These are phyloP conservation scores for Nakazawaea pomicola DNA, from an alignment of 805 yeast genomes.

Conservation along the genomic window DNA sequence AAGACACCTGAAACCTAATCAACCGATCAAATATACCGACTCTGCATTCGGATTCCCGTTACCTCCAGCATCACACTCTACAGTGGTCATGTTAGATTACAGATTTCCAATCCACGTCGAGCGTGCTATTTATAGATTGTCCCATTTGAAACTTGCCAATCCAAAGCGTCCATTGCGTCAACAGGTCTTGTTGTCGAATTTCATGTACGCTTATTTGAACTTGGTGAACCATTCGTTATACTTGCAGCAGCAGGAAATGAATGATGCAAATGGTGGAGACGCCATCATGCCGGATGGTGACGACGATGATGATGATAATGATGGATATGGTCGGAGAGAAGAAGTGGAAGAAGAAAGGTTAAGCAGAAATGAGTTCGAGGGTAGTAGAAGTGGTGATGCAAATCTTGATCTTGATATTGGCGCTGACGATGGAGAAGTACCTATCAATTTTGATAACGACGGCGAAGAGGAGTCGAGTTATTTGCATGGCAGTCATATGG, in stretches of 20 bases:
- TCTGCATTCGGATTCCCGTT: slow-evolving; percentile 86
- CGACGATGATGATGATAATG: slow-evolving; percentile 13
- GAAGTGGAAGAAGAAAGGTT: slow-evolving; percentile 9
- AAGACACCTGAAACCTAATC: slow-evolving; percentile 41
- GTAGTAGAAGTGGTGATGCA: slow-evolving; percentile 2
- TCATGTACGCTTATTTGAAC: slow-evolving; percentile 96
- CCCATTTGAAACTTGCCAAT: slow-evolving; percentile 91
- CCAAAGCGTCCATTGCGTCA: slow-evolving; percentile 87
- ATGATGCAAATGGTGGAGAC: slow-evolving; percentile 8
- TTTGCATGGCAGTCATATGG: no score
- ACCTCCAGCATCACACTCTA: slow-evolving; percentile 74
- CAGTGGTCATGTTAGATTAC: slow-evolving; percentile 75
- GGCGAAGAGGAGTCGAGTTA: slow-evolving; percentile 10
- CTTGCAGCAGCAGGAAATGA: slow-evolving; percentile 48
- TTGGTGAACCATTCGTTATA: slow-evolving; percentile 88
- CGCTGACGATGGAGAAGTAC: slow-evolving; percentile 16
- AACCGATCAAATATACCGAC: slow-evolving; percentile 59
- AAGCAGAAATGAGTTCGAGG: neutral
- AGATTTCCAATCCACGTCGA: slow-evolving; percentile 94
- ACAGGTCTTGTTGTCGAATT: slow-evolving; percentile 88
- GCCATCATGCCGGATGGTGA: slow-evolving; percentile 6
- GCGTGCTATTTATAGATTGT: slow-evolving; percentile 87
- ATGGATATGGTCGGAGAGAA: no score
- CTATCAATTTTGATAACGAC: slow-evolving; percentile 13
- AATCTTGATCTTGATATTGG: no score